Percentiles rank a stretch among this genome's conserved stretches.
These are phyloP conservation scores for Cytospora schulzeri DNA, from an alignment of 2,329 filamentous ascomycete species.

Conservation along the genomic window DNA sequence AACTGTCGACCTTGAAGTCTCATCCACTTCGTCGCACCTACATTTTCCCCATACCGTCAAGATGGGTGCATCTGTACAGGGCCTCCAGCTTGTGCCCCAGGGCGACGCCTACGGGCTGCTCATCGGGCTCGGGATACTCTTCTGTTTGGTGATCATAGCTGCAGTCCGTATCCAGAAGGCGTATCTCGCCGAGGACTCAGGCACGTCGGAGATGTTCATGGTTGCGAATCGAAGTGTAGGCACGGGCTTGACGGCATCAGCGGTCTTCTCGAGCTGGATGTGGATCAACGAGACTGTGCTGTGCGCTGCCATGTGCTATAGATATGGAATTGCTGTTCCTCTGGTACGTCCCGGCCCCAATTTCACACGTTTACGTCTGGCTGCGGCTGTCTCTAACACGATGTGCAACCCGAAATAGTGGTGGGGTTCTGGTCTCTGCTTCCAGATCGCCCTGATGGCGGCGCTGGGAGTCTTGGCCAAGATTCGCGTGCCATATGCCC, in stretches of 20 bases:
- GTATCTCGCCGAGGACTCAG: slow-evolving; percentile 45
- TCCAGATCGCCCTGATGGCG: slow-evolving; percentile 54
- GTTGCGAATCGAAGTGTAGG: slow-evolving; percentile 38
- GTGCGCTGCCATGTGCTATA: slow-evolving; percentile 39
- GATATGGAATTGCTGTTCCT: slow-evolving; percentile 33
- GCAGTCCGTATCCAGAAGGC: slow-evolving; percentile 48
- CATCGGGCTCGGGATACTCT: slow-evolving; percentile 49
- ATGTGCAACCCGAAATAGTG: slow-evolving; percentile 35
- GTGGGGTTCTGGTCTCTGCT: slow-evolving; percentile 38
- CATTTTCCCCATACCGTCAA: neutral
- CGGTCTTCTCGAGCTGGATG: slow-evolving; percentile 41
- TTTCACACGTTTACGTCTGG: rapidly evolving
- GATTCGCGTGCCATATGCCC: slow-evolving; percentile 51
- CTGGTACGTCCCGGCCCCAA: slow-evolving; percentile 14
- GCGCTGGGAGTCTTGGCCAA: slow-evolving; percentile 51
- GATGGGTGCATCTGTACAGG: slow-evolving; percentile 8
- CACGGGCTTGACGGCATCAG: slow-evolving; percentile 36
- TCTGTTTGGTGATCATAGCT: slow-evolving; percentile 48
- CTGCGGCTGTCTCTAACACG: slow-evolving; percentile 30
- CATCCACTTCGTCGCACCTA: neutral
- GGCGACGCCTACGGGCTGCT: slow-evolving; percentile 49
- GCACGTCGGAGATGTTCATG: slow-evolving; percentile 49
- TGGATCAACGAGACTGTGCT: slow-evolving; percentile 48
- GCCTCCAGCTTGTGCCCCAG: slow-evolving; percentile 33
- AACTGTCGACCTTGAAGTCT: neutral